phyloP scores from a whole-genome alignment of 352 stramenopile genomes.

The Globisporangium orthogonon region DNA sequence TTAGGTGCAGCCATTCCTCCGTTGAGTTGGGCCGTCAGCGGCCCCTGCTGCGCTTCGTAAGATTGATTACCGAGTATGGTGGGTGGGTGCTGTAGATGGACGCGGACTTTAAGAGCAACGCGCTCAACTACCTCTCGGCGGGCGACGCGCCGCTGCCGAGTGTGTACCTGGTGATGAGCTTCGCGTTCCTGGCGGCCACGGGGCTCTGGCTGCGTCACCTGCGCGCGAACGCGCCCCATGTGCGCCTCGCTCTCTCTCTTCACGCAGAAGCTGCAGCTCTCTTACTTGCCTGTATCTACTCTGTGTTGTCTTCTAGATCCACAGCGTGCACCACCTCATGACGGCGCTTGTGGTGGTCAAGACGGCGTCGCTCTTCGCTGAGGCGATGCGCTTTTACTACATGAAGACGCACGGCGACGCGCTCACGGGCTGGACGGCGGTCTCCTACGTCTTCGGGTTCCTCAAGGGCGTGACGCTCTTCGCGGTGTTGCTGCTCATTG shows the following conservation, averaged over 20 bases:
- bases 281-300: neutral
- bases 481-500: slow-evolving; percentile 96
- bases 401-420: slow-evolving; percentile 93
- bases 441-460: slow-evolving; percentile 95
- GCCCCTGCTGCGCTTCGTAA: no score
- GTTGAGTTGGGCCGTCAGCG: no score
- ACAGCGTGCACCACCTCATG: slow-evolving; percentile 97
- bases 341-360: slow-evolving; percentile 91
- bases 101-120: slow-evolving; percentile 76
- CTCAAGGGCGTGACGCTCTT: slow-evolving; percentile 97
- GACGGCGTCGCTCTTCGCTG: slow-evolving; percentile 89
- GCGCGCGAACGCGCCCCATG: slow-evolving; percentile 40
- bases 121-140: slow-evolving; percentile 79
- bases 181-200: slow-evolving; percentile 55
- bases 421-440: slow-evolving; percentile 85
- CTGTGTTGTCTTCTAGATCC: slow-evolving; percentile 34
- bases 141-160: slow-evolving; percentile 78
- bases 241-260: no score
- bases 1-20: no score
- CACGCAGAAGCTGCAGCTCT: no score
- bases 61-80: no score
- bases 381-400: slow-evolving; percentile 94
- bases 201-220: slow-evolving; percentile 64
- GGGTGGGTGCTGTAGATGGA: slow-evolving; percentile 40
- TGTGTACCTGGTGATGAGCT: slow-evolving; percentile 78